These are phyloP conservation scores for Pythium brassicae DNA, from an alignment of 352 stramenopile species.

Conservation along the genomic window DNA sequence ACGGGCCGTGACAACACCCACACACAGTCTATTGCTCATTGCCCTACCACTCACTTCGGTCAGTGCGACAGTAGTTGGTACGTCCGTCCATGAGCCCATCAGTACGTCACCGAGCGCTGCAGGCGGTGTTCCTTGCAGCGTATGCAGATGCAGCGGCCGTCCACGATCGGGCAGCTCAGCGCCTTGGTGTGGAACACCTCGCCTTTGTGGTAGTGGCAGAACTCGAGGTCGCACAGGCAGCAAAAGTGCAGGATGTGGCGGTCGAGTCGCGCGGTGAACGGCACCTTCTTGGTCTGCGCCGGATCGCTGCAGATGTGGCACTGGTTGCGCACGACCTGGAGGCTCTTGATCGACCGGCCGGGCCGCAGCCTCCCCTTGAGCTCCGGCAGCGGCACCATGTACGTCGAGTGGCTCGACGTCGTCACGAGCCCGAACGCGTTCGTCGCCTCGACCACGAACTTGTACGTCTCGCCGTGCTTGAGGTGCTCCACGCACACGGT, in stretches of 20 bases:
- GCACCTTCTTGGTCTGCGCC: slow-evolving; percentile 56
- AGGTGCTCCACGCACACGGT: slow-evolving; percentile 57
- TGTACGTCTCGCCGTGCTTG: slow-evolving; percentile 78
- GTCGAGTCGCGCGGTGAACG: slow-evolving; percentile 61
- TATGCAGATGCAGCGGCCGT: slow-evolving; percentile 71
- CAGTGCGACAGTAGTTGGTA: not conserved
- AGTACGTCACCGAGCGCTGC: slow-evolving; percentile 50
- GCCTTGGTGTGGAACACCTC: slow-evolving; percentile 77
- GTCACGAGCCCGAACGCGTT: slow-evolving; percentile 77
- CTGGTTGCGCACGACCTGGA: slow-evolving; percentile 44
- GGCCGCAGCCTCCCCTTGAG: slow-evolving; percentile 60
- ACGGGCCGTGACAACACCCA: too few relatives aligned
- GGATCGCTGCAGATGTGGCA: slow-evolving; percentile 76
- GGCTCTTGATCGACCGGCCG: slow-evolving; percentile 31
- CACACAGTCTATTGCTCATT: not conserved
- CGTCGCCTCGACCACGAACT: slow-evolving; percentile 78
- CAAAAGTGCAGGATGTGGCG: slow-evolving; percentile 78
- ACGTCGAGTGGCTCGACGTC: slow-evolving; percentile 75
- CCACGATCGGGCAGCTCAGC: slow-evolving; percentile 72
- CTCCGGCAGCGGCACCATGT: slow-evolving; percentile 78
- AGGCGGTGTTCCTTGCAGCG: slow-evolving; percentile 64
- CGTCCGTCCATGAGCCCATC: too few relatives aligned
- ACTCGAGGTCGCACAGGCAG: slow-evolving; percentile 72
- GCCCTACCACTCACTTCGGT: too few relatives aligned
- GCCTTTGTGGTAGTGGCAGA: slow-evolving; percentile 82